A percentile compares a stretch with the other conserved stretches of the same genome.
Evolutionary conservation across 129 eudicot genomes (phyloP).

Genomic region (Escallonia herrerae): DNA sequence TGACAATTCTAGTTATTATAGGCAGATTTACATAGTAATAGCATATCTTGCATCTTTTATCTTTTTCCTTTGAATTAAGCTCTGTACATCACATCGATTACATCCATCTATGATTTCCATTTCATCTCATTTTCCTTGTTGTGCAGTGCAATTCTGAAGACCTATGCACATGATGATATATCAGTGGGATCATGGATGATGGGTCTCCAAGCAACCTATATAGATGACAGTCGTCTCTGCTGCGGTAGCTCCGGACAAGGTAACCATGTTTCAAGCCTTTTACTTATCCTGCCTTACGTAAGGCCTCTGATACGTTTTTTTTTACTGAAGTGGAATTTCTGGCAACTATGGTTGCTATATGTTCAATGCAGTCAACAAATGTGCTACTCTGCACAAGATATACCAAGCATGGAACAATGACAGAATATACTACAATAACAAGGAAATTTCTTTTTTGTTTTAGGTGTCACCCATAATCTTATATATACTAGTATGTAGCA

Average conservation of each 20-base stretch:
- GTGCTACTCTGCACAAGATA: not conserved
- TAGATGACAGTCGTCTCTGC: conserved; percentile 80
- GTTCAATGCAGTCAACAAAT: too few species aligned
- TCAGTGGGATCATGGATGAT: conserved; percentile 99
- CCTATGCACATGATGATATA: conserved; percentile 78
- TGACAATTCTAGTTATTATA: too few species aligned
- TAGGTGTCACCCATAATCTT: too few species aligned
- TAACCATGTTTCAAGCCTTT: conserved; percentile 18
- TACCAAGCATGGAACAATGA: not conserved
- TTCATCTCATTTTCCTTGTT: conserved; percentile 3
- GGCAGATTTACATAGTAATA: not conserved
- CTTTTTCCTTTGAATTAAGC: not conserved
- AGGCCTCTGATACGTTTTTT: not conserved
- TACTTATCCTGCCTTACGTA: not conserved
- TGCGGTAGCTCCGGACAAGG: conserved; percentile 69
- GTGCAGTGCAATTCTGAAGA: conserved; percentile 73
- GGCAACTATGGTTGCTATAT: too few species aligned
- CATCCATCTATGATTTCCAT: not conserved
- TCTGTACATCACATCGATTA: not conserved
- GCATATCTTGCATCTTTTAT: not conserved
- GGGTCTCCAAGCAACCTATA: conserved; percentile 80
- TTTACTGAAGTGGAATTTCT: not conserved
- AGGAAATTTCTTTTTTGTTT: too few species aligned
- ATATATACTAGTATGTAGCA: too few species aligned
- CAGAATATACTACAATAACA: not conserved